Percentiles rank a stretch among this genome's conserved stretches.
Evolutionary conservation across 2,329 filamentous ascomycete species (phyloP).

Genomic region (Cercospora canescens): DNA sequence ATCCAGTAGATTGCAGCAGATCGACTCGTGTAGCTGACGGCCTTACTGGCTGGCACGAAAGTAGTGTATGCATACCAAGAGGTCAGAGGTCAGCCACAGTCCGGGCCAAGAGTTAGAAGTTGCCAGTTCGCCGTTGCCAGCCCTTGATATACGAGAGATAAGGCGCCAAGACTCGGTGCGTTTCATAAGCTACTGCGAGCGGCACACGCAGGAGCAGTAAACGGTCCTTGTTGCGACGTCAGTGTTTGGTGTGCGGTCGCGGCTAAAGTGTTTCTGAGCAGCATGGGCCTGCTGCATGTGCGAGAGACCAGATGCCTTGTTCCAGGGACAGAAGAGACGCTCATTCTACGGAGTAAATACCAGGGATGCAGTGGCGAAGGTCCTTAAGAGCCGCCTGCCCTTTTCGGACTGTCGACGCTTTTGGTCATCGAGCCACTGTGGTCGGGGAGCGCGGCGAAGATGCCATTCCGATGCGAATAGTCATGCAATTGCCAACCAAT

Average conservation of each 20-base stretch:
- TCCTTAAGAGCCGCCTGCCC: background rate
- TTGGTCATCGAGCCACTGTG: background rate
- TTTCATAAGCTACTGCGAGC: background rate
- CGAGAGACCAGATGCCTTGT: background rate
- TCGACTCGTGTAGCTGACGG: background rate
- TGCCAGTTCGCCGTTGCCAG: conserved; percentile 1
- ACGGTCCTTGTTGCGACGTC: background rate
- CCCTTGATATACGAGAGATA: background rate
- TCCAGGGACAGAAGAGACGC: background rate
- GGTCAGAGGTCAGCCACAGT: background rate
- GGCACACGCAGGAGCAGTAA: background rate
- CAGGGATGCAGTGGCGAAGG: background rate
- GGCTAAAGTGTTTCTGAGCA: background rate
- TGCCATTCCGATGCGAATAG: background rate
- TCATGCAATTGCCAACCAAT: conserved; percentile 9
- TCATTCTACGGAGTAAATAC: background rate
- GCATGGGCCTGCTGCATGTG: background rate
- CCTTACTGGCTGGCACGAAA: background rate
- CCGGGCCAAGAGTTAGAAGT: background rate
- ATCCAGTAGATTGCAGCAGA: conserved; percentile 1
- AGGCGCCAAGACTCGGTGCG: background rate
- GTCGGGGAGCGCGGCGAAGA: conserved; percentile 1
- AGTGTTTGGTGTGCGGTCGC: background rate
- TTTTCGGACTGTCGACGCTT: background rate
- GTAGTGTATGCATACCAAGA: conserved; percentile 2